Conservation (phyloP, 1,284 basidiomycete species). For the Sanghuangporus weigelae region DNA sequence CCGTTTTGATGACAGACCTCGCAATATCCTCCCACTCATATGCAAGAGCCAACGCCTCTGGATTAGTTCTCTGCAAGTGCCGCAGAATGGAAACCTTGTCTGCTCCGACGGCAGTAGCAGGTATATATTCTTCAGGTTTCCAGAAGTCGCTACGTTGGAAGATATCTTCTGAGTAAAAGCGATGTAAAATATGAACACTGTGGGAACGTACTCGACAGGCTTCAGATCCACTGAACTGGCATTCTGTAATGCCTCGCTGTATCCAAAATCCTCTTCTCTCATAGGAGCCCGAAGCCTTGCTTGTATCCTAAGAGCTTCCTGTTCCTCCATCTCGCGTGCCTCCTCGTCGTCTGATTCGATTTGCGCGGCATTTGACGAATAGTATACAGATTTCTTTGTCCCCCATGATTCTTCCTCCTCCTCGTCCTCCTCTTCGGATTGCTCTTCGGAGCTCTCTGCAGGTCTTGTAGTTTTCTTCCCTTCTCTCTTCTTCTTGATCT, state of each 20-base stretch:
- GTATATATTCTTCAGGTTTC: conserved; percentile 32
- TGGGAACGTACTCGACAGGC: conserved; percentile 40
- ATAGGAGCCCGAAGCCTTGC: conserved; percentile 68
- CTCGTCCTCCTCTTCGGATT: conserved; percentile 30
- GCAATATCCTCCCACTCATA: conserved; percentile 72
- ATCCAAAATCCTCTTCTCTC: conserved; percentile 80
- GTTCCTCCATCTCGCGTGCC: conserved; percentile 81
- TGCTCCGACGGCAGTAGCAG: conserved; percentile 24
- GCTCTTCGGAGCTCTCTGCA: conserved; percentile 12
- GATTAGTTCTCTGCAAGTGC: conserved; percentile 75
- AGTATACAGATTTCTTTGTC: conserved; percentile 70
- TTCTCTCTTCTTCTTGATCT: conserved; percentile 10
- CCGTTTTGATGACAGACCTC: conserved; percentile 46
- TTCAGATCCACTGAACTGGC: conserved; percentile 26
- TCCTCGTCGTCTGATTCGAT: conserved; percentile 84
- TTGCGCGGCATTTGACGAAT: conserved; percentile 77
- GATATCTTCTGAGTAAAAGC: not conserved
- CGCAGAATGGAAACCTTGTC: conserved; percentile 65
- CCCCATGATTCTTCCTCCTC: conserved; percentile 76
- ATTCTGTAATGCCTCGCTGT: conserved; percentile 57
- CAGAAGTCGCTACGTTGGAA: conserved; percentile 22
- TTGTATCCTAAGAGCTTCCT: conserved; percentile 82
- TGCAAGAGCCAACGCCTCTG: conserved; percentile 72
- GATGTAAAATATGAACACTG: not conserved
- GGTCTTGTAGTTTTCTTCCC: conserved; percentile 9